Conservation (phyloP, 805 yeast species). For the Saturnispora dispora region DNA sequence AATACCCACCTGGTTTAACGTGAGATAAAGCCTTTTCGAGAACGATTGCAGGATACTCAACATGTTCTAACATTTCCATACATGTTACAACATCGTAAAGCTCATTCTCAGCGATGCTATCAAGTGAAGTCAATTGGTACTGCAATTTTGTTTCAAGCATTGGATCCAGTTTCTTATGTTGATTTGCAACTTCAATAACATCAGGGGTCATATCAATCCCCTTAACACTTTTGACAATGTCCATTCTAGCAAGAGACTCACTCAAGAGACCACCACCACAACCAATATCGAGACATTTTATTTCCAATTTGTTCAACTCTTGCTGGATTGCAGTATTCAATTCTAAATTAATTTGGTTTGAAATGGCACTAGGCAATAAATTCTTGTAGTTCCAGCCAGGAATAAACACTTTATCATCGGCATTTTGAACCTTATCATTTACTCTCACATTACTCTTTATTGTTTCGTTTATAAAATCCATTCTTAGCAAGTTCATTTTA, state of each 20-base stretch:
- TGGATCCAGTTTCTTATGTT: conserved; percentile 65
- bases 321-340: conserved; percentile 39
- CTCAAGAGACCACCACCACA: conserved; percentile 97
- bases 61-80: conserved; percentile 95
- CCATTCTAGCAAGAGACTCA: conserved; percentile 77
- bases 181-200: conserved; percentile 69
- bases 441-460: conserved; percentile 37
- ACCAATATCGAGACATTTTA: conserved; percentile 75
- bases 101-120: conserved; percentile 37
- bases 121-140: conserved; percentile 58
- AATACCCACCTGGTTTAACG: conserved; percentile 72
- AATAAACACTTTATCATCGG: conserved; percentile 45
- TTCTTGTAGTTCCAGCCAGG: conserved; percentile 66
- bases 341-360: conserved; percentile 38
- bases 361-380: conserved; percentile 52
- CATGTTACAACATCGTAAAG: conserved; percentile 73
- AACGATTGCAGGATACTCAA: conserved; percentile 71
- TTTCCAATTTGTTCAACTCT: conserved; percentile 28
- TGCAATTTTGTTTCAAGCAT: conserved; percentile 35
- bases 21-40: conserved; percentile 57
- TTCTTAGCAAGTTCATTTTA: conserved; percentile 82
- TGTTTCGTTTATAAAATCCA: conserved; percentile 74
- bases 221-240: conserved; percentile 49
- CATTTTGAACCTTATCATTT: conserved; percentile 30
- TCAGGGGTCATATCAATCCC: conserved; percentile 86